Percentiles rank a stretch among this genome's conserved stretches.
Evolutionary conservation across 306 rosid genomes (phyloP).

Genomic region (Fragaria vesca): DNA sequence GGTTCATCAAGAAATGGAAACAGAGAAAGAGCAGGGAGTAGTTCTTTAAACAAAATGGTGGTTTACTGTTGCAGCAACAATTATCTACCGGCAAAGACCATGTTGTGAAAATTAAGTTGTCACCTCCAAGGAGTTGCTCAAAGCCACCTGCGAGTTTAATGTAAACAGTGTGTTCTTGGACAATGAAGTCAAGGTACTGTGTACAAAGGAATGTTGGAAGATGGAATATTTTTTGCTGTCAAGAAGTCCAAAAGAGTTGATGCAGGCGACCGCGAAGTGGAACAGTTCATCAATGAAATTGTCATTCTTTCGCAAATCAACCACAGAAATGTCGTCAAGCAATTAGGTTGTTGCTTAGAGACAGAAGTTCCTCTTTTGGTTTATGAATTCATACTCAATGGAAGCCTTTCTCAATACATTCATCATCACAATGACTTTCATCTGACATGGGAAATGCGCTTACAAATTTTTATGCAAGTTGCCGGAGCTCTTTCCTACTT

Average conservation of each 20-base stretch:
- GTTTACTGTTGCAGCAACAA: not conserved
- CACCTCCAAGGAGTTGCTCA: slow-evolving; percentile 1
- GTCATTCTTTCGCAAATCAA: not conserved
- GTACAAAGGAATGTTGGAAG: not conserved
- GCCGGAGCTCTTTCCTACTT: slow-evolving; percentile 20
- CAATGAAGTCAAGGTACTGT: slow-evolving; percentile 4
- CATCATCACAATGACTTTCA: slow-evolving; percentile 5
- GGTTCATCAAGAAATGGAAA: not conserved
- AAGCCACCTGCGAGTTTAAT: slow-evolving; percentile 4
- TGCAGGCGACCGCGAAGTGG: not conserved
- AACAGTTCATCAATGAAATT: not conserved
- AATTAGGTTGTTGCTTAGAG: not conserved
- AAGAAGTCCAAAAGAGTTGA: slow-evolving; percentile 14
- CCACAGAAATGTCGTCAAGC: not conserved
- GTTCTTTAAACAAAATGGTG: not conserved
- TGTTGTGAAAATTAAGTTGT: not conserved
- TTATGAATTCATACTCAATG: not conserved
- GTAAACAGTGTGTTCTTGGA: slow-evolving; percentile 3
- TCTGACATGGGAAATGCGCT: slow-evolving; percentile 8
- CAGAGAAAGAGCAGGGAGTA: not conserved
- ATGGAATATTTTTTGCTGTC: slow-evolving; percentile 14
- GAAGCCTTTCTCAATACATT: slow-evolving; percentile 4
- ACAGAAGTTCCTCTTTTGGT: not conserved
- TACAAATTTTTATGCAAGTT: slow-evolving; percentile 4
- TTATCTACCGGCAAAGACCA: not conserved